Percentiles rank a stretch among this genome's conserved stretches.
phyloP scores from a whole-genome alignment of 441 rosid species.

The Erodium trifolium region DNA sequence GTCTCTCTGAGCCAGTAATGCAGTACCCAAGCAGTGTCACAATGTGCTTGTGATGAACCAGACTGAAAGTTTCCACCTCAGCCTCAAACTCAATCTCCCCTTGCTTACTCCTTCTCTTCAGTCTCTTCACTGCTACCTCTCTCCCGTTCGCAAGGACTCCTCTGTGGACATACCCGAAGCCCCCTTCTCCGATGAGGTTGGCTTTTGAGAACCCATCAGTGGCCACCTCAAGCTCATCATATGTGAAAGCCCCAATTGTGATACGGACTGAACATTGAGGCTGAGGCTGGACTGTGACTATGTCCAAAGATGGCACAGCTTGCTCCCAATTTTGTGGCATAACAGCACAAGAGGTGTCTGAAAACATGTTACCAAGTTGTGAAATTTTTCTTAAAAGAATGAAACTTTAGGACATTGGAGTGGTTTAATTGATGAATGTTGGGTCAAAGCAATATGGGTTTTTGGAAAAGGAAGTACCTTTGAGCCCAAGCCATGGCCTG shows the following conservation, averaged over 20 bases:
- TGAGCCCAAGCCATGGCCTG: neutral
- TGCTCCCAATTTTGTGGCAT: too few relatives aligned
- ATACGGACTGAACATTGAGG: neutral
- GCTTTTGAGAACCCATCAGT: constrained; percentile 85
- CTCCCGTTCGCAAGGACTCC: constrained; percentile 90
- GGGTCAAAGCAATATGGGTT: too few relatives aligned
- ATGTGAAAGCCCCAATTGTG: constrained; percentile 50
- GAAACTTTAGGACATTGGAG: too few relatives aligned
- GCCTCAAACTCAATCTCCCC: constrained; percentile 97
- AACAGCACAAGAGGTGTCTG: neutral
- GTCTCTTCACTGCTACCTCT: constrained; percentile 86
- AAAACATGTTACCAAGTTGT: neutral
- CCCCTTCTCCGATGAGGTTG: constrained; percentile 96
- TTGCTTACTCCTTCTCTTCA: constrained; percentile 90
- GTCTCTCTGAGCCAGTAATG: constrained; percentile 58
- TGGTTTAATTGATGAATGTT: too few relatives aligned
- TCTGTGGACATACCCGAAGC: constrained; percentile 87
- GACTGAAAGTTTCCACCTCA: constrained; percentile 88
- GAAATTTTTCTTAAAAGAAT: too few relatives aligned
- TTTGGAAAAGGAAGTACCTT: neutral
- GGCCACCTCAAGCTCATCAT: constrained; percentile 78
- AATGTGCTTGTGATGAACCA: constrained; percentile 92
- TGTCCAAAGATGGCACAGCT: neutral
- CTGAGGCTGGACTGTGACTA: neutral
- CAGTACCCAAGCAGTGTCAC: constrained; percentile 93